Conservation (phyloP, 495 filamentous ascomycete species). For the Penicillium flavigenum region DNA sequence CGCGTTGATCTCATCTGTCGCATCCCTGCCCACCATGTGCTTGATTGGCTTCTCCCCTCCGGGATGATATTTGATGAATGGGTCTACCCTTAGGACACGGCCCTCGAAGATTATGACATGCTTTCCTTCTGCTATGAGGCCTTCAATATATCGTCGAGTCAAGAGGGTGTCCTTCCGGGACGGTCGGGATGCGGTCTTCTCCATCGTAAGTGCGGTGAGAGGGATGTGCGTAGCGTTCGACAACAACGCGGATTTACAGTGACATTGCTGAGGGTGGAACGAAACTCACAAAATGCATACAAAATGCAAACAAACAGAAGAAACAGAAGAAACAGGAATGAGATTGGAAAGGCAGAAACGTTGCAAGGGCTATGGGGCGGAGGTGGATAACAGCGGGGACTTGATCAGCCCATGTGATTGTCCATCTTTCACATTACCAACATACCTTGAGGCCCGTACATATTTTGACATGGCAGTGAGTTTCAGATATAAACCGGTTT, state of each 20-base stretch:
- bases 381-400: slow-evolving; percentile 26
- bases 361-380: slow-evolving; percentile 19
- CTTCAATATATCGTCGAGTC: slow-evolving; percentile 77
- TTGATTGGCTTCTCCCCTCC: slow-evolving; percentile 89
- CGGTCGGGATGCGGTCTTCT: slow-evolving; percentile 20
- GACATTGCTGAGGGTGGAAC: slow-evolving; percentile 4
- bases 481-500: not conserved
- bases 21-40: slow-evolving; percentile 96
- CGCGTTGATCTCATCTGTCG: slow-evolving; percentile 92
- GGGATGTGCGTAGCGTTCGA: not conserved
- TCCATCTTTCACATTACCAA: slow-evolving; percentile 13
- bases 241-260: slow-evolving; percentile 4
- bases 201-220: slow-evolving; percentile 22
- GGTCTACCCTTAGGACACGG: slow-evolving; percentile 81
- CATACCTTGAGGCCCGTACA: not conserved
- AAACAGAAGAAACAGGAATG: slow-evolving; percentile 1
- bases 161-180: slow-evolving; percentile 52
- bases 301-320: slow-evolving; percentile 1
- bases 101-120: slow-evolving; percentile 77
- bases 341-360: slow-evolving; percentile 14
- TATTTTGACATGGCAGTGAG: slow-evolving; percentile 25
- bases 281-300: not conserved
- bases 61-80: slow-evolving; percentile 86
- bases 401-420: slow-evolving; percentile 24
- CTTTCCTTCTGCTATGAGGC: slow-evolving; percentile 81